Base-by-base conservation (phyloP, 345 rosid species). In the Hibiscus tridactylites region DNA sequence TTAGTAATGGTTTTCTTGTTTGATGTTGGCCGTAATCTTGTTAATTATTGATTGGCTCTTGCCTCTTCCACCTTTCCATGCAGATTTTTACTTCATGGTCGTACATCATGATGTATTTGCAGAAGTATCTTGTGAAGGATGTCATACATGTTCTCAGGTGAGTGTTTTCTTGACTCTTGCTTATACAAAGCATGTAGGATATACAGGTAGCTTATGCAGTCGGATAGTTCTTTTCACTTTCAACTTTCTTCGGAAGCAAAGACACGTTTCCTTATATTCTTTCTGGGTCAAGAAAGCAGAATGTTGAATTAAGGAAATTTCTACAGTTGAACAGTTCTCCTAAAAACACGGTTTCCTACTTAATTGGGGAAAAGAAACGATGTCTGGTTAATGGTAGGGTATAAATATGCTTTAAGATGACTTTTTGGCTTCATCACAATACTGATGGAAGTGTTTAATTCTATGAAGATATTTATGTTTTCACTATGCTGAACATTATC, bases 81-180 rank as follows among this genome's bases (percentile, higher is more conserved):
- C 89, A 95, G 97, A 83, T 92, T 69, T 88, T 95, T 74, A 74
- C 74, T 29, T 85, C 96, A 24, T 95, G 92, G 97, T 86, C 87
- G 49, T 81, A 74, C 61, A 85, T 90, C 68, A 72, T 92, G 73
- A 85, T 81, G 91, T 44, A 85, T 77, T 78, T 95, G 83, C 91
- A 81, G 80, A 88, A 85, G 77, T 88, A 88, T 84, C 89, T 94
- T 29, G 54, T 76, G 70, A 74, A 70, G 61, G 85, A 89, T 75
- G 75, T 89, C 28, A 72, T 75, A 60, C 28, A 70, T 68, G 78
- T 89, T 59, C 93, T 95, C 79, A 87, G 86, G 97, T 93, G 71
- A 84, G 88, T 77, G 15, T 9, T 39, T 59, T 15, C 16, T 28
- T 17, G 24, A 26, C 11, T 67, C 33, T 12, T 70, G 64, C 39